Base-by-base conservation (phyloP, 2,329 filamentous ascomycete genomes). In the Camillea tinctor region DNA sequence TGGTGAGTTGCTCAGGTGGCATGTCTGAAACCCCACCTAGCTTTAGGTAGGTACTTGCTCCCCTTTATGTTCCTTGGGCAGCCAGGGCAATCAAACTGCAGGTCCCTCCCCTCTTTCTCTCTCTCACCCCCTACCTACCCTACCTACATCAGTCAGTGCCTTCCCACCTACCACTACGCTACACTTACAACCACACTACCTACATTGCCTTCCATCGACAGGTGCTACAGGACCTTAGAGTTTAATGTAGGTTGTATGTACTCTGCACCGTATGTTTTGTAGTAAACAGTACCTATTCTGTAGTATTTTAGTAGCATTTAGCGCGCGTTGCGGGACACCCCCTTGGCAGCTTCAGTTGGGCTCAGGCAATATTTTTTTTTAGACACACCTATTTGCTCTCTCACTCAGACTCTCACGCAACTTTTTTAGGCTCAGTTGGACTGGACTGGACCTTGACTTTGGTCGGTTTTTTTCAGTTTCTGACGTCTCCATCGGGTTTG, bases 401-500 rank as follows among this genome's bases (percentile, higher is more conserved):
- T 24, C 23, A 11, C 36, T 40, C 52, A 22, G 52, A n/a, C 26
- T 20, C 52, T 19, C 20, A 52, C 40, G 15, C 58, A 58, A 58
- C 51, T 59, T 60, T 60, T 15, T 22, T 30, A 44, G 36, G 61
- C 61, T 63, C 55, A 60, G 55, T n/a, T n/a, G n/a, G n/a, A n/a
- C n/a, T n/a, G n/a, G n/a, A n/a, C n/a, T n/a, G n/a, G n/a, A n/a
- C n/a, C n/a, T n/a, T n/a, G n/a, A n/a, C n/a, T n/a, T 60, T 61
- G 62, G 56, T 60, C 59, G 64, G 55, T 51, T 20, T 60, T 56
- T 57, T 58, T n/a, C n/a, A n/a, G 49, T 64, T 67, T 67, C 64
- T 66, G 63, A 62, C 66, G 64, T 68, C 68, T 69, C 66, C 67
- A 67, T 65, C 63, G 61, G 60, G 62, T 57, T 76, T 66, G 64